Evolutionary conservation across 495 filamentous ascomycete genomes (phyloP).

Genomic region (Oidiodendron maius): DNA sequence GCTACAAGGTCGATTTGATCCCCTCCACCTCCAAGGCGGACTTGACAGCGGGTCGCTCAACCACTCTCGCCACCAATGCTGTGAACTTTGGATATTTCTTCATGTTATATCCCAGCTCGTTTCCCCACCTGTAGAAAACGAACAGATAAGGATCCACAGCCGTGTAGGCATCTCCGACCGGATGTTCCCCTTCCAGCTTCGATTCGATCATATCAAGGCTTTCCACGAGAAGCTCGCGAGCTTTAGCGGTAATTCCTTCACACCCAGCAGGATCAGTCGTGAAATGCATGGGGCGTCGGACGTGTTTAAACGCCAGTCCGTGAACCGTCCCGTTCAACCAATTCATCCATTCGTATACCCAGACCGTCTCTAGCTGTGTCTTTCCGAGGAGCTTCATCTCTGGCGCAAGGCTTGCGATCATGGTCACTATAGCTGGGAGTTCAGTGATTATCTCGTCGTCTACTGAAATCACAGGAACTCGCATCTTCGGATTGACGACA

Average conservation of each 20-base stretch:
- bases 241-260: conserved; percentile 18
- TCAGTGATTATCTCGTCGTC: conserved; percentile 32
- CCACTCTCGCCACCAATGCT: conserved; percentile 14
- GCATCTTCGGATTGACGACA: conserved; percentile 28
- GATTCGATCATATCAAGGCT: conserved; percentile 24
- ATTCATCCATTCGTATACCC: conserved; percentile 33
- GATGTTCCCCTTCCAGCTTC: conserved; percentile 13
- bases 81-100: conserved; percentile 25
- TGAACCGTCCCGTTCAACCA: conserved; percentile 35
- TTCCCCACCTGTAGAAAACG: conserved; percentile 30
- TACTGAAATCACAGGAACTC: conserved; percentile 26
- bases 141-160: conserved; percentile 32
- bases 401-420: conserved; percentile 24
- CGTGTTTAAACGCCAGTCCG: conserved; percentile 19
- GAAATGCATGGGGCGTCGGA: conserved; percentile 21
- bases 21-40: conserved; percentile 15
- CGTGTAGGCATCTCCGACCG: conserved; percentile 28
- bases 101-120: conserved; percentile 12
- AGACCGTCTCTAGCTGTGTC: conserved; percentile 24
- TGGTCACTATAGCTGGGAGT: conserved; percentile 26
- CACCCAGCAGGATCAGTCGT: conserved; percentile 19
- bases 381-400: conserved; percentile 24
- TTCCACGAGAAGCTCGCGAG: conserved; percentile 14
- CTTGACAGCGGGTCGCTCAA: conserved; percentile 15
- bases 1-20: conserved; percentile 1